Base-by-base conservation (phyloP, 108 stramenopile genomes). In the Nannochloropsis gaditana region DNA sequence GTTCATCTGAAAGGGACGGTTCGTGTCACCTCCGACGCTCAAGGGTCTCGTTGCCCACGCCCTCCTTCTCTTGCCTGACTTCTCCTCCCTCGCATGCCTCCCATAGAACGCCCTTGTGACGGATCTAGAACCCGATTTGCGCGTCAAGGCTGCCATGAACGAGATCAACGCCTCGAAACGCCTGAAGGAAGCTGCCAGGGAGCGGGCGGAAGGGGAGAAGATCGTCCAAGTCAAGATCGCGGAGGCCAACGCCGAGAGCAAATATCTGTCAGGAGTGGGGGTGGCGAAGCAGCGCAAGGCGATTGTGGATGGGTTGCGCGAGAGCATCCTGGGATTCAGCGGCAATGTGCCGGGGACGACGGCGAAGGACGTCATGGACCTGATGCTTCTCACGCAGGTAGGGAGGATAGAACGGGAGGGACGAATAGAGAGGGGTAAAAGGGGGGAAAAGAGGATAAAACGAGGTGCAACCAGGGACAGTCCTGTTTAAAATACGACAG, bases 111-210 rank as follows among this genome's bases (percentile, higher is more conserved):
- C 96, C 9, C 92, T 99, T 10, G 95, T 99, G n/a, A 98, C 97
- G 15, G 98, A 99, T 91, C 85, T 99, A 43, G 82, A 92, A 43
- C 98, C 98, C 15, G 96, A 96, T 90, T 9, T 85, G 45, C 94
- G 93, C 59, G 96, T 97, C 91, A 97, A 97, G 94, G 83, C 5
- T 4, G 93, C 94, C 45, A 99, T 99, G 98, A 99, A 99, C 86
- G 97, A 97, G 89, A 99, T 99, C 92, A 99, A 99, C 84, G 97
- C 93, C 41, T 93, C 93, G 89, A 98, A 97, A 92, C 93, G 97
- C n/a, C 86, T 97, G 43, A 95, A 97, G 84, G 96, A 92, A 90
- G 96, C 97, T 43, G 59, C 59, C 19, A 73, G 59, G 59, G 95
- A 97, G 87, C 90, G 94, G 44, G 96, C 97, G 11, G 97, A 98